Conservation (phyloP, 1,284 basidiomycete genomes). For the Rhodotorula sp. region DNA sequence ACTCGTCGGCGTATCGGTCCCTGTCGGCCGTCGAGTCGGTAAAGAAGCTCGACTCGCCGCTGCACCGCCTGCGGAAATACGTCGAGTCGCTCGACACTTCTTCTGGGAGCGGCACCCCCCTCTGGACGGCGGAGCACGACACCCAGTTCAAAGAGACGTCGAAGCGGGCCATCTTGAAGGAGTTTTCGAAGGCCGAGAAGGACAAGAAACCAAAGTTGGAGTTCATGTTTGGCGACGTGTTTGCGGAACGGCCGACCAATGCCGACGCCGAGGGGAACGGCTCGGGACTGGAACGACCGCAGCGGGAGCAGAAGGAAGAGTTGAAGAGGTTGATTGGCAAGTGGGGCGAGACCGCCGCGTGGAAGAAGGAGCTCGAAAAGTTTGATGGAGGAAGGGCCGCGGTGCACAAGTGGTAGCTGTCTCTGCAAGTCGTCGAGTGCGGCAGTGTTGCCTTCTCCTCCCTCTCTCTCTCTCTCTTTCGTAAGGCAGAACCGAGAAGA, state of each 20-base stretch:
- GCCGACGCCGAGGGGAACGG: neutral
- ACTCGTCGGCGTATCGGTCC: conserved; percentile 85
- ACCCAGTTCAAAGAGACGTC: conserved; percentile 66
- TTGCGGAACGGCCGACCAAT: conserved; percentile 46
- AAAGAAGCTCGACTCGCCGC: conserved; percentile 69
- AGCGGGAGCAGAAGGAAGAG: conserved; percentile 83
- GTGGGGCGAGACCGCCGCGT: conserved; percentile 71
- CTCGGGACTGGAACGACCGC: conserved; percentile 28
- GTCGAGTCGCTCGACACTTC: conserved; percentile 59
- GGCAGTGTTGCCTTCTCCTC: neutral
- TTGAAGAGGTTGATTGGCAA: conserved; percentile 71
- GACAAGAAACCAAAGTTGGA: conserved; percentile 67
- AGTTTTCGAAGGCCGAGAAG: conserved; percentile 75
- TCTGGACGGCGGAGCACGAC: conserved; percentile 81
- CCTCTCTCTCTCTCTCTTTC: neutral
- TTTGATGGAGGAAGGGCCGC: conserved; percentile 77
- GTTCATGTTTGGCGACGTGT: conserved; percentile 84
- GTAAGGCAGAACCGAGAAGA: neutral
- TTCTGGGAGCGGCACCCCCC: conserved; percentile 49
- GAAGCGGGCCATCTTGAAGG: conserved; percentile 70
- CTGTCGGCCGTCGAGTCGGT: conserved; percentile 81
- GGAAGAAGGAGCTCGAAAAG: conserved; percentile 74
- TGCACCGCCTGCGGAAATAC: conserved; percentile 77
- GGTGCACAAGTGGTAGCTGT: conserved; percentile 51
- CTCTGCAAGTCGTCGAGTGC: neutral